A percentile compares a stretch with the other conserved stretches of the same genome.
phyloP scores from a whole-genome alignment of 2,329 filamentous ascomycete species.

The Aspergillus pseudoviridinutans region DNA sequence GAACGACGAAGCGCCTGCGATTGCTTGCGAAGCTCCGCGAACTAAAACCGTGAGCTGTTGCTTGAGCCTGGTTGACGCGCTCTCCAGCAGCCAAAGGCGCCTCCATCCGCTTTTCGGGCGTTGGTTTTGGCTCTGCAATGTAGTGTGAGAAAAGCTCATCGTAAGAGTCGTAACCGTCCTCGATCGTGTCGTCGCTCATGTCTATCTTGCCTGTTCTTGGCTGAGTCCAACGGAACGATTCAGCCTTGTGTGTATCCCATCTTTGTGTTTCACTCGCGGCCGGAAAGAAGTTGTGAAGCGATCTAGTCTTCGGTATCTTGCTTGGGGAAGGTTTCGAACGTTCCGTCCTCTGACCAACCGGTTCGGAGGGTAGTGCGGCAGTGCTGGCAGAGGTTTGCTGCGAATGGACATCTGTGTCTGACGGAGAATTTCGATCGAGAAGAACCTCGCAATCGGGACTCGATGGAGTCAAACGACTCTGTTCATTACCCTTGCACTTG shows the following conservation, averaged over 20 bases:
- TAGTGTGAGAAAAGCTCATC: constrained; percentile 35
- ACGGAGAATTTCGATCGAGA: neutral
- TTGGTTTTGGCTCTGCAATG: constrained; percentile 21
- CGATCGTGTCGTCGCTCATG: constrained; percentile 36
- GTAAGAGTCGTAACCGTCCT: constrained; percentile 38
- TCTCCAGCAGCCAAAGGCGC: constrained; percentile 5
- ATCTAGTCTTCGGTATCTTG: constrained; percentile 10
- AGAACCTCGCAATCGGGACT: neutral
- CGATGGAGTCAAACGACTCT: neutral
- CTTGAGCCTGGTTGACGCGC: constrained; percentile 5
- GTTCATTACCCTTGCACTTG: neutral
- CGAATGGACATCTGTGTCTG: neutral
- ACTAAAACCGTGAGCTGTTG: constrained; percentile 8
- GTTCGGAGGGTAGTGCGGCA: neutral
- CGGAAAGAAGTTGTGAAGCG: constrained; percentile 41
- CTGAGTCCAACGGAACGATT: constrained; percentile 13
- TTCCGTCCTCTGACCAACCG: neutral
- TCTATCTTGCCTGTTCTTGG: constrained; percentile 11
- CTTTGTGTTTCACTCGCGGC: constrained; percentile 37
- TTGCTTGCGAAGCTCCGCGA: constrained; percentile 9
- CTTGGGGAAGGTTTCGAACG: neutral
- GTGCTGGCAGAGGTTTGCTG: neutral
- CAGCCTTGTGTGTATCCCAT: constrained; percentile 32
- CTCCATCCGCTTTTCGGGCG: neutral
- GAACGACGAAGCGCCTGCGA: constrained; percentile 28